Conservation (phyloP, 192 early-diverging fungal genomes). For the Coemansia sp. region DNA sequence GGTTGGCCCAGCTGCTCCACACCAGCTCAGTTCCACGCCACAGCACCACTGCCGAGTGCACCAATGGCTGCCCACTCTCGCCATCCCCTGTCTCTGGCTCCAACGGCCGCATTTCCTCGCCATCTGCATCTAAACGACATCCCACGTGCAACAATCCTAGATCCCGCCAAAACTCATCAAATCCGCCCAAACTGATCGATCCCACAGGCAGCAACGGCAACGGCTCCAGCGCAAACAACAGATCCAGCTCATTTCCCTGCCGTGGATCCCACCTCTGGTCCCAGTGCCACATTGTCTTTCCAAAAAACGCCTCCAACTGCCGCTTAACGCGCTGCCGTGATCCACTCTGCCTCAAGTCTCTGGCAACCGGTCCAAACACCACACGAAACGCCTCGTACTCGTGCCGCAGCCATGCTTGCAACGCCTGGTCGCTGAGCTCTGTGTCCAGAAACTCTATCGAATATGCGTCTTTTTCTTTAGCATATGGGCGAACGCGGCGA, state of each 20-base stretch:
- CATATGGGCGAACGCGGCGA: slow-evolving; percentile 29
- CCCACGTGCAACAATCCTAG: slow-evolving; percentile 9
- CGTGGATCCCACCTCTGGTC: slow-evolving; percentile 35
- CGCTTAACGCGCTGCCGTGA: slow-evolving; percentile 11
- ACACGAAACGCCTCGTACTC: slow-evolving; percentile 39
- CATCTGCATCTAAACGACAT: not conserved
- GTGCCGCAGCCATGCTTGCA: slow-evolving; percentile 28
- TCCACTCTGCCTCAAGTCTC: not conserved
- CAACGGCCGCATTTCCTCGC: not conserved
- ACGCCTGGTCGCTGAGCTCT: slow-evolving; percentile 28
- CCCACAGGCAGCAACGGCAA: slow-evolving; percentile 35
- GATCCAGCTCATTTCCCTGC: slow-evolving; percentile 25
- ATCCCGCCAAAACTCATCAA: slow-evolving; percentile 48
- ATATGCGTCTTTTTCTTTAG: slow-evolving; percentile 40
- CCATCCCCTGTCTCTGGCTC: slow-evolving; percentile 1
- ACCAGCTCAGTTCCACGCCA: slow-evolving; percentile 40
- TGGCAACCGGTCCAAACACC: slow-evolving; percentile 26
- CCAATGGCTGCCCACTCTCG: slow-evolving; percentile 3
- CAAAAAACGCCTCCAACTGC: slow-evolving; percentile 46
- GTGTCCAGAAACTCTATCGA: slow-evolving; percentile 46
- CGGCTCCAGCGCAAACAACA: slow-evolving; percentile 27
- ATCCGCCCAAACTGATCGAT: slow-evolving; percentile 43
- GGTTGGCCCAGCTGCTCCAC: slow-evolving; percentile 25
- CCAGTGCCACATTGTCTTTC: slow-evolving; percentile 34
- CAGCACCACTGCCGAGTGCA: slow-evolving; percentile 24